These are phyloP conservation scores for Debaryomyces castellii DNA, from an alignment of 805 yeast genomes.

Conservation along the genomic window DNA sequence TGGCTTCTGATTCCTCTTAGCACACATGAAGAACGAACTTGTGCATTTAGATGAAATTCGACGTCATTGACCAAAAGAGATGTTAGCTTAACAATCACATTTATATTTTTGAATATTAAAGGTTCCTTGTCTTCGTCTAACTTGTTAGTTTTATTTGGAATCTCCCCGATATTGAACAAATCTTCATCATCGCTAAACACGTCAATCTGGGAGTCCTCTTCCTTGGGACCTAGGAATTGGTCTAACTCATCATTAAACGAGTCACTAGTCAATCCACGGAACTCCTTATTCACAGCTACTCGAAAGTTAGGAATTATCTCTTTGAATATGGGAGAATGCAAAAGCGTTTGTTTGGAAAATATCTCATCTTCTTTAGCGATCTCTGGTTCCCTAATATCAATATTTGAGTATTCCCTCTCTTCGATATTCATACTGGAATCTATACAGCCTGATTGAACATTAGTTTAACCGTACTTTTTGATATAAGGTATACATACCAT, in stretches of 20 bases:
- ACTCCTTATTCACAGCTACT: conserved; percentile 30
- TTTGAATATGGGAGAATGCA: conserved; percentile 39
- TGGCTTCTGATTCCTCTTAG: conserved; percentile 17
- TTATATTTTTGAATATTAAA: conserved; percentile 10
- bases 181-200: conserved; percentile 37
- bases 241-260: conserved; percentile 38
- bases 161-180: conserved; percentile 14
- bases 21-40: conserved; percentile 30
- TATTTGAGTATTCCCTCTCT: conserved; percentile 9
- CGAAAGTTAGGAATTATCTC: conserved; percentile 32
- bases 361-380: conserved; percentile 2
- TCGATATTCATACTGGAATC: conserved; percentile 5
- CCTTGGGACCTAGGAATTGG: conserved; percentile 30
- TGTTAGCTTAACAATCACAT: conserved; percentile 29
- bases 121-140: neutral
- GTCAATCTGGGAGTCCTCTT: conserved; percentile 39
- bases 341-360: conserved; percentile 35
- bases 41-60: conserved; percentile 29
- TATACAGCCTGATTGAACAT: neutral
- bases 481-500: too few relatives aligned
- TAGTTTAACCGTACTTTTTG: neutral
- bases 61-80: conserved; percentile 31
- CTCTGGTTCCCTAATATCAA: conserved; percentile 4
- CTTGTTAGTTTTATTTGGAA: conserved; percentile 2
- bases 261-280: conserved; percentile 31